A percentile compares a stretch with the other conserved stretches of the same genome.
Evolutionary conservation across 2,329 filamentous ascomycete genomes (phyloP).

Genomic region (Penicillium palitans): DNA sequence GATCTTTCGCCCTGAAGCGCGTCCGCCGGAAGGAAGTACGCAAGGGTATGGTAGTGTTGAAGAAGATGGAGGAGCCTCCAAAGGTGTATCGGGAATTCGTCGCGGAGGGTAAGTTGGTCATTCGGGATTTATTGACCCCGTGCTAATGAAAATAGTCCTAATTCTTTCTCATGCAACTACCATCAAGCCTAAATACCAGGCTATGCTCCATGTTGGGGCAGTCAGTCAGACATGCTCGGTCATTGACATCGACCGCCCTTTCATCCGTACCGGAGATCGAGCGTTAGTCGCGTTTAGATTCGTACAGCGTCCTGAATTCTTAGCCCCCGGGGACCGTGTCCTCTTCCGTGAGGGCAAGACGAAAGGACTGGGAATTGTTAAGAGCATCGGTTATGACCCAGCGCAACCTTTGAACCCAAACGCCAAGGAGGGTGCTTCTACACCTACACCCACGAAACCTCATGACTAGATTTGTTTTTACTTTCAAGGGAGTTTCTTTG

Average conservation of each 20-base stretch:
- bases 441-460: constrained; percentile 2
- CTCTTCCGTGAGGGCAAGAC: constrained; percentile 93
- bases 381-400: constrained; percentile 83
- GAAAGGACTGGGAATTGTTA: constrained; percentile 93
- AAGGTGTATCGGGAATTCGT: constrained; percentile 76
- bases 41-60: constrained; percentile 96
- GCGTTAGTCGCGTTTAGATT: constrained; percentile 93
- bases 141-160: constrained; percentile 59
- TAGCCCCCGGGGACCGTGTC: constrained; percentile 83
- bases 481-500: neutral
- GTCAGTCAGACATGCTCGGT: constrained; percentile 95
- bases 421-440: constrained; percentile 24
- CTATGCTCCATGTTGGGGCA: constrained; percentile 95
- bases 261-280: constrained; percentile 92
- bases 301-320: constrained; percentile 88
- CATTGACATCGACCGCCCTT: constrained; percentile 94
- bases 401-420: constrained; percentile 49
- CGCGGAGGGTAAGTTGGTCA: constrained; percentile 62
- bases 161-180: constrained; percentile 96
- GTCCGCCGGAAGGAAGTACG: constrained; percentile 87
- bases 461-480: neutral
- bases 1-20: constrained; percentile 85
- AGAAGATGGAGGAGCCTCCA: constrained; percentile 72
- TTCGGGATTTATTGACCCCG: neutral
- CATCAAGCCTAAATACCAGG: constrained; percentile 95